Evolutionary conservation across 2,329 filamentous ascomycete genomes (phyloP).

Genomic region (Neofusicoccum kwambonambiense): DNA sequence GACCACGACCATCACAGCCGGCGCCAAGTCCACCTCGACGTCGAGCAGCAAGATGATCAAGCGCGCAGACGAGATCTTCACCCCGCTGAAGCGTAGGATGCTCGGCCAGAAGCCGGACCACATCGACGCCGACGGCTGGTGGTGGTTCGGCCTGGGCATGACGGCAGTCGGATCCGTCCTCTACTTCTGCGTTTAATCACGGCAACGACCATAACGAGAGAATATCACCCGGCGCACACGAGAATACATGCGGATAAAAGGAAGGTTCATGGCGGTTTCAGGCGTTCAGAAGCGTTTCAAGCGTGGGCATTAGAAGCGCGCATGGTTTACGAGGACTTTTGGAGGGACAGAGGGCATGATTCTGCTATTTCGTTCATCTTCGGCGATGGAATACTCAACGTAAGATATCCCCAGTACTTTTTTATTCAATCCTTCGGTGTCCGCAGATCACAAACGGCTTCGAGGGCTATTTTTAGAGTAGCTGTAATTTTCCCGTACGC

Average conservation of each 20-base stretch:
- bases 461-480: not conserved
- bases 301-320: constrained; percentile 1
- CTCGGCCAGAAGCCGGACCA: constrained; percentile 32
- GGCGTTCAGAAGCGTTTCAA: not conserved
- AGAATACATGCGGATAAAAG: not conserved
- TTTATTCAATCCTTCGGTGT: not conserved
- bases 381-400: not conserved
- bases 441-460: not conserved
- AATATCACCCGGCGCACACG: not conserved
- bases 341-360: not conserved
- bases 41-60: constrained; percentile 34
- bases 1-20: constrained; percentile 57
- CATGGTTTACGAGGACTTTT: not conserved
- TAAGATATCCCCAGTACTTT: not conserved
- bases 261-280: not conserved
- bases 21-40: constrained; percentile 36
- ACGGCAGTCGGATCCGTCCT: constrained; percentile 49
- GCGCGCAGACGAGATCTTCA: constrained; percentile 31
- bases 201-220: constrained; percentile 6
- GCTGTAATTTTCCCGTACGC: not conserved
- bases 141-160: constrained; percentile 51
- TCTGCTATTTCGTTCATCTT: not conserved
- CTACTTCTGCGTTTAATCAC: constrained; percentile 44
- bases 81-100: constrained; percentile 43
- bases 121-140: constrained; percentile 46